Evolutionary conservation across 768 basidiomycete genomes (phyloP), one percentile per base, ranked within the genome.

Genomic region (Strobilomyces confusus): DNA sequence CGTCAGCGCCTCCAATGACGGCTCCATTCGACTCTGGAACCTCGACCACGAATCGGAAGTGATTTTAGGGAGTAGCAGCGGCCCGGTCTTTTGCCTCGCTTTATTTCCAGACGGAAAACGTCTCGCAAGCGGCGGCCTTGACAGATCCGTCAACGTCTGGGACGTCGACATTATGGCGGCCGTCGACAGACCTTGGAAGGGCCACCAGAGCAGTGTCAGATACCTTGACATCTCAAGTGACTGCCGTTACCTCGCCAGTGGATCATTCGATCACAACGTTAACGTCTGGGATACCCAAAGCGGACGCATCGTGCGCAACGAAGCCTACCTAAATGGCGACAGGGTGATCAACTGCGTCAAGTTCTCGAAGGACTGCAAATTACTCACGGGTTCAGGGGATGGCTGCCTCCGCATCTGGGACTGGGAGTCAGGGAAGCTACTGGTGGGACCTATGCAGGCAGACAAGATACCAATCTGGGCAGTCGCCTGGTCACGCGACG

Each of bases 261-360:
- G 65, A 56, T 67, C 67, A 44, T 66, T 68, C 53, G 65, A 67
- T 67, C 64, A 66, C 61, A 67, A 58, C 19, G 43, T 69, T 32
- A 69, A 63, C 59, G 12, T 67, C 42, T 67, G 67, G 67, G 58
- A 69, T 56, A 63, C 66, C 50, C 50, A 56, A 62, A 67, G 46
- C 30, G 64, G 67, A 49, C 48, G 43, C 44, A 37, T 65, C 50
- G 58, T 66, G 49, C 60, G 57, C 55, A 54, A 66, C 46, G 53
- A 66, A 50, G 37, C 55, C 37, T 51, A 37, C 56, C 61, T 66
- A 25, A 57, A 46, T 14, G 65, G 58, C 11, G 66, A 68, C 40
- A 40, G 49, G 51, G 6, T 56, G 61, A 68, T 66, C 58, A 66
- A 58, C 54, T 66, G 65, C 51, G 61, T 58, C 63, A 68, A 68